These are phyloP conservation scores for Emmonsiellopsis sp. DNA, from an alignment of 2,329 filamentous ascomycete species.

Conservation along the genomic window DNA sequence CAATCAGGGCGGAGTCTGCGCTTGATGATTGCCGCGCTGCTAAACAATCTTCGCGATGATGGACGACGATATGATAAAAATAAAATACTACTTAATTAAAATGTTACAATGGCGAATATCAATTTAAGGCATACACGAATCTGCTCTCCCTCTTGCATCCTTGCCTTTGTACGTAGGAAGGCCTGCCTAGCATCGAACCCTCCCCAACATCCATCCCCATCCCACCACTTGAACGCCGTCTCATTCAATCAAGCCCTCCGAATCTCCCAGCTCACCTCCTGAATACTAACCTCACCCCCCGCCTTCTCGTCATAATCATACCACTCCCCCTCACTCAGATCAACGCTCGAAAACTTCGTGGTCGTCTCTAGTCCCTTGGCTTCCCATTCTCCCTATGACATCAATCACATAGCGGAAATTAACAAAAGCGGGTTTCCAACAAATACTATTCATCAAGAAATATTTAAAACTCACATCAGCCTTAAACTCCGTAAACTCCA, in stretches of 20 bases:
- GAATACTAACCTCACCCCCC: slow-evolving; percentile 83
- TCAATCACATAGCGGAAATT: background rate
- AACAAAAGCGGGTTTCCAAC: background rate
- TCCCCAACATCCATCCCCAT: background rate
- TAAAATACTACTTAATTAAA: background rate
- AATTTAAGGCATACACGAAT: background rate
- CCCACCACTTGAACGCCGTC: background rate
- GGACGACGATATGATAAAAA: background rate
- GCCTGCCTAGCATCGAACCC: background rate
- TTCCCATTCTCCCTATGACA: slow-evolving; percentile 91
- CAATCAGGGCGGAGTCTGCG: background rate
- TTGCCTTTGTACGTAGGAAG: background rate
- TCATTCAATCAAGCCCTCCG: slow-evolving; percentile 48
- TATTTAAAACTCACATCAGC: slow-evolving; percentile 56
- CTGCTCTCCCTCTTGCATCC: background rate
- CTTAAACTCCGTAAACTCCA: slow-evolving; percentile 87
- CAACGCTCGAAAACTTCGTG: slow-evolving; percentile 73
- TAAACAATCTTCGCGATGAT: background rate
- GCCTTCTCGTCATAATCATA: slow-evolving; percentile 97
- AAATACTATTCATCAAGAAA: background rate
- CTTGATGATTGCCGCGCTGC: background rate
- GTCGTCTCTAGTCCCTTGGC: slow-evolving; percentile 70
- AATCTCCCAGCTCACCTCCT: slow-evolving; percentile 80
- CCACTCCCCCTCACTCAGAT: slow-evolving; percentile 87
- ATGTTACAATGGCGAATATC: background rate